Evolutionary conservation across 768 basidiomycete species (phyloP), one percentile per base, ranked within the genome.

Genomic region (Leccinum ochraceum): DNA sequence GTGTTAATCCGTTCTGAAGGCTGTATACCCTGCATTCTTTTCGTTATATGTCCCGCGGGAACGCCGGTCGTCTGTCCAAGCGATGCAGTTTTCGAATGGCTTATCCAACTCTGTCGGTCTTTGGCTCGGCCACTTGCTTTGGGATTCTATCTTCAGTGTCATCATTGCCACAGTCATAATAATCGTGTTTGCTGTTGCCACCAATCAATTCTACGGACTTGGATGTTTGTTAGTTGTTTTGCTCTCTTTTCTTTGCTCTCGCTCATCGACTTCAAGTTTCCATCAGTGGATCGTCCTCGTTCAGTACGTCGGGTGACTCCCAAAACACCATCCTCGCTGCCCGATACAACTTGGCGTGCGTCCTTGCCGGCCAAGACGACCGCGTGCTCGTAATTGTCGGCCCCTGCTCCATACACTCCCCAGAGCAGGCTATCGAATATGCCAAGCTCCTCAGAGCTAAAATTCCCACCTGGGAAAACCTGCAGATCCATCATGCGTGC

Each of bases 401-500:
- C 3, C 96, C 96, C 26, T 98, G 96, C 79, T 94, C 92, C 0
- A 97, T 98, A 63, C 96, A 98, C 72, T 90, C 88, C 10, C 77
- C 92, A 4, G 86, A 87, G 56, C 92, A 95, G 73, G 95, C 95
- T 2, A 75, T 93, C 53, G 86, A 88, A 66, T 94, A 94, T 69
- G 92, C 92, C 13, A 77, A 77, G n/a, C 80, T 86, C 51, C 83
- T 92, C 71, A 90, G 83, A 71, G 79, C 76, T 3, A 89, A 87
- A 76, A 81, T 88, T 49, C 78, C 82, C 17, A 75, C 80, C 20
- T 89, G 86, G 84, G 80, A 80, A 56, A 91, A 95, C 67, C 81
- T 99, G 54, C 80, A 91, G 69, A 90, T 99, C 28, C 71, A 77
- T 98, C 74, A 99, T 99, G 97, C 85, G 97, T 46, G 88, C 93